Percentiles rank a stretch among this genome's conserved stretches.
phyloP scores from a whole-genome alignment of 163 green algal genomes.

The Chloromonas sp. region DNA sequence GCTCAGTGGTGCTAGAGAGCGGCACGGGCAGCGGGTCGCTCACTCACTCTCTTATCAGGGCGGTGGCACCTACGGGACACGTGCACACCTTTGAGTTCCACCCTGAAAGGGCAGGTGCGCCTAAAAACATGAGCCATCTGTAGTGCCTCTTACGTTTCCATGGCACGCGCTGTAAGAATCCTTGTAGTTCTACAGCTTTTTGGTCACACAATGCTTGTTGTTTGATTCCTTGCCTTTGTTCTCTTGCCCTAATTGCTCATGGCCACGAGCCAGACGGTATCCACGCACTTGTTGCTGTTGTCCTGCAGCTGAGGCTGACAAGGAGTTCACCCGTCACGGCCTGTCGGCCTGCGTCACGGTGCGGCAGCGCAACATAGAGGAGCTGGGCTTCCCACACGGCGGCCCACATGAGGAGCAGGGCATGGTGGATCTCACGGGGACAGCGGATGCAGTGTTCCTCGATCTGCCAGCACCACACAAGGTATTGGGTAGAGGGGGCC shows the following conservation, averaged over 20 bases:
- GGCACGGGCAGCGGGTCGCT: conserved; percentile 92
- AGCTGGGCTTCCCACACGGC: conserved; percentile 69
- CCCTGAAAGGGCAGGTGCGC: conserved; percentile 41
- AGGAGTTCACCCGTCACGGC: conserved; percentile 64
- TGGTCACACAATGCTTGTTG: neutral
- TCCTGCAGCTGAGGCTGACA: conserved; percentile 35
- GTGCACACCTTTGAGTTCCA: conserved; percentile 98
- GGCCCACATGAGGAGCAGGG: neutral
- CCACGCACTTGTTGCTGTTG: too few species aligned
- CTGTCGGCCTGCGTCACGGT: conserved; percentile 54
- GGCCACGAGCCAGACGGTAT: too few species aligned
- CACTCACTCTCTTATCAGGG: conserved; percentile 82
- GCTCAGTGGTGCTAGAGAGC: conserved; percentile 81
- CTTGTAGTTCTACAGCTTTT: neutral
- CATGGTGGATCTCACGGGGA: conserved; percentile 17
- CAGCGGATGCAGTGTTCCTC: conserved; percentile 86
- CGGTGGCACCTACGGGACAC: conserved; percentile 77
- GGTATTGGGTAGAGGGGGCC: conserved; percentile 15
- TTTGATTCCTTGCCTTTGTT: neutral
- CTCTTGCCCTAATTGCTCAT: neutral
- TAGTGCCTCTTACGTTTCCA: neutral
- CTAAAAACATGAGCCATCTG: neutral
- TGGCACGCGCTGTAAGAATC: neutral
- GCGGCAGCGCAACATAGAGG: conserved; percentile 80
- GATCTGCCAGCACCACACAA: conserved; percentile 82